Percentiles rank a stretch among this genome's conserved stretches.
phyloP scores from a whole-genome alignment of 305 asterid genomes.

The Fraxinus xanthoxyloides region DNA sequence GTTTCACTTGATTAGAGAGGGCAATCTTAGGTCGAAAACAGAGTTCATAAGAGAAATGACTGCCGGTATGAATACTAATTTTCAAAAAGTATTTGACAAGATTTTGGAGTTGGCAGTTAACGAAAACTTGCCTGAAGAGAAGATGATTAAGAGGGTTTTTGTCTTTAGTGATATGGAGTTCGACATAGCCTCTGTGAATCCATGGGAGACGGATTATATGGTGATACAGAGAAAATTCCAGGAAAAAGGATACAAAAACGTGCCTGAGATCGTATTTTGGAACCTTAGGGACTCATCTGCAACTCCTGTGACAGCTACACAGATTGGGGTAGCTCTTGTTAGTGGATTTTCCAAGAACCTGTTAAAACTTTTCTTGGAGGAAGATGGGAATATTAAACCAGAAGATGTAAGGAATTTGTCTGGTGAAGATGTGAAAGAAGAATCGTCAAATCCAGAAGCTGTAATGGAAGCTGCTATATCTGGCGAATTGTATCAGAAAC shows the following conservation, averaged over 20 bases:
- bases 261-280: conserved; percentile 45
- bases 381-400: conserved; percentile 22
- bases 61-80: conserved; percentile 31
- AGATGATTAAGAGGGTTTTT: conserved; percentile 38
- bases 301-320: conserved; percentile 34
- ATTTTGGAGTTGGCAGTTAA: conserved; percentile 24
- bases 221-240: conserved; percentile 35
- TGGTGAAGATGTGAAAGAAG: conserved; percentile 12
- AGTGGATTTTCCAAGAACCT: conserved; percentile 41
- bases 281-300: conserved; percentile 35
- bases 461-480: conserved; percentile 43
- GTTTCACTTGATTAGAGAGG: conserved; percentile 30
- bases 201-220: conserved; percentile 43
- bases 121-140: conserved; percentile 31
- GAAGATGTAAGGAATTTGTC: conserved; percentile 15
- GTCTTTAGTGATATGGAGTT: conserved; percentile 52
- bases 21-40: conserved; percentile 24
- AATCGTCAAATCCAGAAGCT: conserved; percentile 19
- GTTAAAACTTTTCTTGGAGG: conserved; percentile 35
- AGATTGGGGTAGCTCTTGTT: conserved; percentile 40
- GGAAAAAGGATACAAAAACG: conserved; percentile 33
- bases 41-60: conserved; percentile 27
- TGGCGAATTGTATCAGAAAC: conserved; percentile 33
- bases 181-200: conserved; percentile 28
- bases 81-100: conserved; percentile 25